A percentile compares a stretch with the other conserved stretches of the same genome.
Conservation (phyloP, 2,329 filamentous ascomycete genomes). For the Beauveria varroae region DNA sequence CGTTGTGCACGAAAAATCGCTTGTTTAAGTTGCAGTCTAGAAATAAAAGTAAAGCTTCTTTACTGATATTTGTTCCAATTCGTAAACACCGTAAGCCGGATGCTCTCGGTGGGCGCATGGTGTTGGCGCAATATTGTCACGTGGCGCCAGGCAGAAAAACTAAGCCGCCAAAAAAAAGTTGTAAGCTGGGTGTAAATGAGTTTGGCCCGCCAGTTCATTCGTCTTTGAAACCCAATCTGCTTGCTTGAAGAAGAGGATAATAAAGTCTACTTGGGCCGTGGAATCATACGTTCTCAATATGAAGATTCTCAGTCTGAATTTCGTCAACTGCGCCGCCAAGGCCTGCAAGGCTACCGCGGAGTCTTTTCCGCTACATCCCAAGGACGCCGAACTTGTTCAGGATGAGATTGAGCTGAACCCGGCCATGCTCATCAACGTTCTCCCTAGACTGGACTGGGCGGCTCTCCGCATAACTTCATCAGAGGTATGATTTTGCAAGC, state of each 20-base stretch:
- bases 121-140: conserved; percentile 18
- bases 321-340: conserved; percentile 93
- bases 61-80: neutral
- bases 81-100: too few species aligned
- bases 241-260: too few species aligned
- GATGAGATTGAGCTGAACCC: conserved; percentile 79
- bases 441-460: conserved; percentile 83
- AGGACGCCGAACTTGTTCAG: conserved; percentile 83
- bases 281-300: conserved; percentile 39
- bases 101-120: neutral
- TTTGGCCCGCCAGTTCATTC: neutral
- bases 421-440: conserved; percentile 72
- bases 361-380: conserved; percentile 87
- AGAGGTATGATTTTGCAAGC: conserved; percentile 52
- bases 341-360: conserved; percentile 74
- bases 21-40: conserved; percentile 1
- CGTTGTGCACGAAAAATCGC: conserved; percentile 11
- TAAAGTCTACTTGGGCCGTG: too few species aligned
- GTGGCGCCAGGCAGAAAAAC: conserved; percentile 18
- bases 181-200: conserved; percentile 17
- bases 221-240: neutral
- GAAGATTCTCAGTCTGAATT: conserved; percentile 95
- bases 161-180: conserved; percentile 22
- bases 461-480: conserved; percentile 67
- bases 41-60: neutral